phyloP scores from a whole-genome alignment of 129 eudicot species.

The Ambrosia artemisiifolia region DNA sequence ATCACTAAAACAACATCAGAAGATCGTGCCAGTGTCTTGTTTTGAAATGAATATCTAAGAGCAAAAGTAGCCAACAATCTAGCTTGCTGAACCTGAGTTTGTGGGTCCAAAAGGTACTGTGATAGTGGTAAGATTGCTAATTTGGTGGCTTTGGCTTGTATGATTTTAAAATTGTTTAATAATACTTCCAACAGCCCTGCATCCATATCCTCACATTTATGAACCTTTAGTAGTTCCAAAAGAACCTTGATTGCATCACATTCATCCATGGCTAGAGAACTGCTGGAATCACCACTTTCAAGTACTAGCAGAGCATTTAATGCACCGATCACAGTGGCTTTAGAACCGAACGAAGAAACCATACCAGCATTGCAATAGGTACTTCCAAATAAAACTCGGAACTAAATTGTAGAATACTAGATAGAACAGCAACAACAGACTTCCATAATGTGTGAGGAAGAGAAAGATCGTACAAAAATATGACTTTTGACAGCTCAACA shows the following conservation, averaged over 20 bases:
- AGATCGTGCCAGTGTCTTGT: conserved; percentile 78
- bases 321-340: conserved; percentile 75
- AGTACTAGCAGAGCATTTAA: conserved; percentile 81
- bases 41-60: conserved; percentile 92
- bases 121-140: conserved; percentile 83
- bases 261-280: conserved; percentile 96
- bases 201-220: conserved; percentile 92
- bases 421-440: too few relatives aligned
- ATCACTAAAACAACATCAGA: conserved; percentile 95
- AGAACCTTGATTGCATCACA: conserved; percentile 93
- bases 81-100: conserved; percentile 95
- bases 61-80: conserved; percentile 92
- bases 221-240: conserved; percentile 76
- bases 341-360: conserved; percentile 87
- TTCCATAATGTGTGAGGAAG: too few relatives aligned
- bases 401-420: conserved; percentile 85
- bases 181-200: conserved; percentile 86
- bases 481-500: too few relatives aligned
- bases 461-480: too few relatives aligned
- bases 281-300: conserved; percentile 89
- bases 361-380: conserved; percentile 86
- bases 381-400: conserved; percentile 92
- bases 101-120: conserved; percentile 96
- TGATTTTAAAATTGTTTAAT: conserved; percentile 78
- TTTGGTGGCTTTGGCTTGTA: conserved; percentile 79